Evolutionary conservation across 257 asterid species (phyloP).

Genomic region (Solanum chaucha): DNA sequence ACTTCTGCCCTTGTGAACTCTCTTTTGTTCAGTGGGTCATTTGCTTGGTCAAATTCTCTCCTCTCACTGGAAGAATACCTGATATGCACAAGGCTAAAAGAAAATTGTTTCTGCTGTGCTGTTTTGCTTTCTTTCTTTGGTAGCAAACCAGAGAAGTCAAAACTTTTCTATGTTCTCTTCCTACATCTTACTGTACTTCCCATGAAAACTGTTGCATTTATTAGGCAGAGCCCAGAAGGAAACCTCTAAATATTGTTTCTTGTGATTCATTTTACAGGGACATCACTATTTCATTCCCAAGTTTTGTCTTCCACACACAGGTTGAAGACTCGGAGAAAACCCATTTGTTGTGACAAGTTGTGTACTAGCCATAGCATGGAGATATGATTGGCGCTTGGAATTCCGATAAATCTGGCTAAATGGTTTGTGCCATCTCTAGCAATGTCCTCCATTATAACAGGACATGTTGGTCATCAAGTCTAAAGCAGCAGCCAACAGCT

Average conservation of each 20-base stretch:
- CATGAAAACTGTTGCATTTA: background rate
- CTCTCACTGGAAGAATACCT: background rate
- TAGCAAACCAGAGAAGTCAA: background rate
- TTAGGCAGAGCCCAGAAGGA: background rate
- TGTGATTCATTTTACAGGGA: conserved; percentile 34
- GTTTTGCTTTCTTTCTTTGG: background rate
- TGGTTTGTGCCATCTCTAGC: background rate
- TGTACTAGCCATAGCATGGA: background rate
- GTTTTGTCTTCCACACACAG: conserved; percentile 60
- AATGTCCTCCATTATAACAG: background rate
- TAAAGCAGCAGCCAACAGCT: background rate
- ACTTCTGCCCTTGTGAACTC: background rate
- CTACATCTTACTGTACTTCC: background rate
- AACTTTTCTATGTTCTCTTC: background rate
- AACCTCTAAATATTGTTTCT: background rate
- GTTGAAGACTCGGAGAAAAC: conserved; percentile 33
- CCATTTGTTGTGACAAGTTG: background rate
- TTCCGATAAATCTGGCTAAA: background rate
- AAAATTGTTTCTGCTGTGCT: background rate
- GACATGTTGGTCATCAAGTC: background rate
- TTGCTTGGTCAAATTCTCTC: background rate
- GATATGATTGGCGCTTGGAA: background rate
- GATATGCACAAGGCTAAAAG: background rate
- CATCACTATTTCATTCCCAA: conserved; percentile 54
- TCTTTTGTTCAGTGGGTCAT: background rate